Conservation (phyloP, 164 flowering plant species). For the Amborella trichopoda region DNA sequence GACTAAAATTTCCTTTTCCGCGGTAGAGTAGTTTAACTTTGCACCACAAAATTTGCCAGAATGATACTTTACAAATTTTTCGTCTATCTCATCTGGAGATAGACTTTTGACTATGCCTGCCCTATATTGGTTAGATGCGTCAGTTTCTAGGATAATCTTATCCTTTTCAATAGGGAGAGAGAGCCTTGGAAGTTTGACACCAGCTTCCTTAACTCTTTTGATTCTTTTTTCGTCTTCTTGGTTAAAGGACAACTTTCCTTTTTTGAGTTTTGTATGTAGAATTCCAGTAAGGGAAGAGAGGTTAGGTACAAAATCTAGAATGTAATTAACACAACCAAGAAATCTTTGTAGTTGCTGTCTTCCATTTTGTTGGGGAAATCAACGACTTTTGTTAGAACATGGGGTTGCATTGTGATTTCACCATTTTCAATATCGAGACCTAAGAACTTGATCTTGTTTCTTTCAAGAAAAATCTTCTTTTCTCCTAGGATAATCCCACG, state of each 20-base stretch:
- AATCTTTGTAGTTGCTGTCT: constrained; percentile 1
- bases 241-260: background rate
- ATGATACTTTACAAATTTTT: background rate
- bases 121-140: background rate
- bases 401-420: background rate
- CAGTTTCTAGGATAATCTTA: background rate
- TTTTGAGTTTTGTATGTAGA: background rate
- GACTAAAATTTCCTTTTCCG: constrained; percentile 1
- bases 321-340: background rate
- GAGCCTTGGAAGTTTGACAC: too few relatives aligned
- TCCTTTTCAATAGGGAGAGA: too few relatives aligned
- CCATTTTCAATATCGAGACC: constrained; percentile 1
- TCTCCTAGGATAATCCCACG: background rate
- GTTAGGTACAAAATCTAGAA: background rate
- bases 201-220: background rate
- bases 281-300: background rate
- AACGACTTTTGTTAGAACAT: background rate
- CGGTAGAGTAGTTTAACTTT: background rate
- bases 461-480: background rate
- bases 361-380: background rate
- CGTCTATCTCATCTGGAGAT: background rate
- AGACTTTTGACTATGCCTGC: background rate
- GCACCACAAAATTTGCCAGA: background rate
- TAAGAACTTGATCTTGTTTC: background rate
- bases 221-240: background rate